phyloP scores from a whole-genome alignment of 768 basidiomycete genomes.

The Rhizopogon salebrosus region DNA sequence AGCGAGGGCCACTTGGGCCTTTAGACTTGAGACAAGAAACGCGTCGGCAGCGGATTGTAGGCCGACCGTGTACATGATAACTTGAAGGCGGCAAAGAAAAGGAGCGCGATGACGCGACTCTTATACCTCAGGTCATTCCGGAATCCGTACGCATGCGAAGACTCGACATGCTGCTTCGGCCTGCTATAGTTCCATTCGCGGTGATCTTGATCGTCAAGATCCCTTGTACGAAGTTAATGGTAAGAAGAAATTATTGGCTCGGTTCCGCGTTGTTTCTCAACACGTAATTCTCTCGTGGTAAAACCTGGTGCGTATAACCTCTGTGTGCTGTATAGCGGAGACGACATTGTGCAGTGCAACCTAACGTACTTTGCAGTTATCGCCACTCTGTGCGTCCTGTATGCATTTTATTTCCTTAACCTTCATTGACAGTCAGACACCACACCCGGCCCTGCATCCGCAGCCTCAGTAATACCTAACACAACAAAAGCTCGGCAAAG shows the following conservation, averaged over 20 bases:
- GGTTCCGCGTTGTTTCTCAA: conserved; percentile 18
- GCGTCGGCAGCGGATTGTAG: conserved; percentile 33
- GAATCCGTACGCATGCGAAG: neutral
- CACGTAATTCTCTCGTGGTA: conserved; percentile 12
- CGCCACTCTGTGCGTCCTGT: neutral
- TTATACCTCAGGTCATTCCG: neutral
- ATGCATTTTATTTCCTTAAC: conserved; percentile 8
- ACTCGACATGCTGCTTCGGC: neutral
- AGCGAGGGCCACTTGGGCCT: conserved; percentile 29
- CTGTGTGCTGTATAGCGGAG: neutral
- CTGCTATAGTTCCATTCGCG: neutral
- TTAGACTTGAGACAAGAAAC: conserved; percentile 29
- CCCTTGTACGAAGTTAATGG: neutral
- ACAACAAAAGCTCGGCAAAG: conserved; percentile 14
- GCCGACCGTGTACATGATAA: conserved; percentile 39
- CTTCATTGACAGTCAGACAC: conserved; percentile 10
- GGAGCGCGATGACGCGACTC: neutral
- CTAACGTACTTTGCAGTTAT: conserved; percentile 4
- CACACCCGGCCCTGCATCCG: conserved; percentile 26
- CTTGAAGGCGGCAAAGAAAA: no score
- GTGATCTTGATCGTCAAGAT: conserved; percentile 10
- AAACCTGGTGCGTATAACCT: neutral
- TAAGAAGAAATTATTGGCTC: conserved; percentile 10
- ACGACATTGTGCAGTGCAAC: neutral
- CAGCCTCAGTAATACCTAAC: conserved; percentile 27